Evolutionary conservation across 768 basidiomycete genomes (phyloP).

Genomic region (Suillus occidentalis): DNA sequence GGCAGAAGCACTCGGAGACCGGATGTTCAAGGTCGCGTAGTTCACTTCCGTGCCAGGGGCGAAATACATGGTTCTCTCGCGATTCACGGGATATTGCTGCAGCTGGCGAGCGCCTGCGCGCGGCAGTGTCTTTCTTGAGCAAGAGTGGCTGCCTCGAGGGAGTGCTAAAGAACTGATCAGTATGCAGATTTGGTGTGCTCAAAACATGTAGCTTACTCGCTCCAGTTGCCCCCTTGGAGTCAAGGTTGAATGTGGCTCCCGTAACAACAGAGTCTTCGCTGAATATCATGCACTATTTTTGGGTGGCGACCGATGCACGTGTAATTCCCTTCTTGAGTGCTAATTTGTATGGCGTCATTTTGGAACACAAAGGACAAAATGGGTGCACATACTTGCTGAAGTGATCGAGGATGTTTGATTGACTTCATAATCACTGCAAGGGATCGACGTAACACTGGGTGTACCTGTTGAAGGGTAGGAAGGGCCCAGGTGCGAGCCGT

Average conservation of each 20-base stretch:
- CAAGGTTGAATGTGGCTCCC: background rate
- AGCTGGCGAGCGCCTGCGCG: too few relatives aligned
- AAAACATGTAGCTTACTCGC: background rate
- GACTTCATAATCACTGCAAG: background rate
- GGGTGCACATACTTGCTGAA: background rate
- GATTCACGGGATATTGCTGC: too few relatives aligned
- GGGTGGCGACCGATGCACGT: background rate
- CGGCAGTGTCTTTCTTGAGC: too few relatives aligned
- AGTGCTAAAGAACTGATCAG: background rate
- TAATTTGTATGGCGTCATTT: background rate
- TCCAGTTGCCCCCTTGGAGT: background rate
- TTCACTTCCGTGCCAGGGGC: too few relatives aligned
- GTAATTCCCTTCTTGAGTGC: background rate
- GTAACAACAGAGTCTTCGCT: background rate
- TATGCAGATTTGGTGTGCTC: background rate
- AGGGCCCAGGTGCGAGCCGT: background rate
- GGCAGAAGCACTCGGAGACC: too few relatives aligned
- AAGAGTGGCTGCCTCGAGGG: too few relatives aligned
- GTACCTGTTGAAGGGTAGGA: background rate
- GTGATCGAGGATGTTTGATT: background rate
- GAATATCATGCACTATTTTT: background rate
- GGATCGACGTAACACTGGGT: background rate
- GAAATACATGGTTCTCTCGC: too few relatives aligned
- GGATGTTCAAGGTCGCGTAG: too few relatives aligned
- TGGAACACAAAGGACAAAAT: background rate